Evolutionary conservation across 2,329 filamentous ascomycete genomes (phyloP).

Genomic region (Rhynchosporium agropyri): DNA sequence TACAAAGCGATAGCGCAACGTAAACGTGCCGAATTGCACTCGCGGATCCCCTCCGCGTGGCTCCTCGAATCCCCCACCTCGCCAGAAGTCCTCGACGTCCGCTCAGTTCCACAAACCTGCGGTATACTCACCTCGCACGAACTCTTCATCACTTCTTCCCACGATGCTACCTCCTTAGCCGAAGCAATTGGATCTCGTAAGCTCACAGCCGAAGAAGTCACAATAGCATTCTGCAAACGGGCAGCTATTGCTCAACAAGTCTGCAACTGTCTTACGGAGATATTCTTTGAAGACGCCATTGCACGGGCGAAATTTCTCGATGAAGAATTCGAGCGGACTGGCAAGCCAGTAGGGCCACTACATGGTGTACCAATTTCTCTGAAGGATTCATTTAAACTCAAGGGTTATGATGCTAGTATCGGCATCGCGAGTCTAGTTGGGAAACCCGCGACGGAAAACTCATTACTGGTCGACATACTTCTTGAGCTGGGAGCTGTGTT

Average conservation of each 20-base stretch:
- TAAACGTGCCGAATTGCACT: constrained; percentile 36
- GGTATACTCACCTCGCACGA: constrained; percentile 36
- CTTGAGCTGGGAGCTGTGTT: constrained; percentile 63
- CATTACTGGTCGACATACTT: constrained; percentile 60
- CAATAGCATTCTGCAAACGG: constrained; percentile 53
- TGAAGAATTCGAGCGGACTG: constrained; percentile 44
- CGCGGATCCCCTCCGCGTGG: constrained; percentile 38
- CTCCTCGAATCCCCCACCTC: constrained; percentile 33
- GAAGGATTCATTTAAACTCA: constrained; percentile 63
- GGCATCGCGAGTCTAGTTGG: constrained; percentile 59
- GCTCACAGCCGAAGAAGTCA: constrained; percentile 44
- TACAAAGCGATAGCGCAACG: constrained; percentile 35
- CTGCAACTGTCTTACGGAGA: constrained; percentile 50
- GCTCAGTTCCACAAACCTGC: constrained; percentile 31
- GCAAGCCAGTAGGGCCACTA: constrained; percentile 56
- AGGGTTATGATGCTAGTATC: constrained; percentile 54
- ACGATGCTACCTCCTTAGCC: constrained; percentile 40
- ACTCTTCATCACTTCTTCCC: constrained; percentile 37
- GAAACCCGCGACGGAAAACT: constrained; percentile 55
- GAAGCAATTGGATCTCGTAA: constrained; percentile 28
- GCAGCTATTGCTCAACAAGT: constrained; percentile 54
- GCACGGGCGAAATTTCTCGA: constrained; percentile 50
- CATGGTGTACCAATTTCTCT: constrained; percentile 62
- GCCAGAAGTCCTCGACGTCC: constrained; percentile 31
- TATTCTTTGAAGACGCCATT: constrained; percentile 54